Conservation (phyloP, 140 eudicot species). For the Senecio squalidus region DNA sequence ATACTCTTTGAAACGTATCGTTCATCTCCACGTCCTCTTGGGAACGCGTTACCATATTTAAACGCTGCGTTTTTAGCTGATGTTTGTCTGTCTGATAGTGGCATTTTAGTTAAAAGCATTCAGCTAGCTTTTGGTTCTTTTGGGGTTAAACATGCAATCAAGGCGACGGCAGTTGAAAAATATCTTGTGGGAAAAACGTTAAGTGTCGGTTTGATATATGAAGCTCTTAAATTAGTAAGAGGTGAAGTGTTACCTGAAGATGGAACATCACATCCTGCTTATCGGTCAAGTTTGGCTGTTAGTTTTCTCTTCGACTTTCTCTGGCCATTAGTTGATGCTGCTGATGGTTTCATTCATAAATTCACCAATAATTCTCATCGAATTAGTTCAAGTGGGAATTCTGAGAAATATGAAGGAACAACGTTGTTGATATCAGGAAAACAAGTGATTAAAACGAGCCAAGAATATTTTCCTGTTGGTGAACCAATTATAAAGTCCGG, state of each 20-base stretch:
- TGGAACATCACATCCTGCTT: conserved; percentile 56
- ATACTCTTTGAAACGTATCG: conserved; percentile 70
- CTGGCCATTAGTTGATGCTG: conserved; percentile 24
- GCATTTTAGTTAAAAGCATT: conserved; percentile 39
- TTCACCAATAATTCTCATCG: conserved; percentile 3
- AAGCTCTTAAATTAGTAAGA: conserved; percentile 50
- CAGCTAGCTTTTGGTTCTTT: conserved; percentile 80
- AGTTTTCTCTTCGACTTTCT: conserved; percentile 77
- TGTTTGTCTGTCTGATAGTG: conserved; percentile 20
- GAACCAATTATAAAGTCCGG: conserved; percentile 64
- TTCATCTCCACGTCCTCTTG: conserved; percentile 88
- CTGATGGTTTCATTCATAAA: conserved; percentile 15
- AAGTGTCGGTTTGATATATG: conserved; percentile 34
- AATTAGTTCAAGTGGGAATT: conserved; percentile 7
- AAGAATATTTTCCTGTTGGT: conserved; percentile 73
- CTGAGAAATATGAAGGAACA: conserved; percentile 10
- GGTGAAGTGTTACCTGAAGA: conserved; percentile 39
- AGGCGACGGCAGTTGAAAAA: conserved; percentile 60
- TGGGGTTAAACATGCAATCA: conserved; percentile 61
- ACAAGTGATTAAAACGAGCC: conserved; percentile 53
- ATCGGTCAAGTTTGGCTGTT: conserved; percentile 75
- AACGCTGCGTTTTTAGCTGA: conserved; percentile 85
- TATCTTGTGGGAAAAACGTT: conserved; percentile 54
- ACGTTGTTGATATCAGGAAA: conserved; percentile 60
- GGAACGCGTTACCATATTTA: conserved; percentile 84